These are phyloP conservation scores for Ottelia alismoides DNA, from an alignment of 106 monocot genomes.

Conservation along the genomic window DNA sequence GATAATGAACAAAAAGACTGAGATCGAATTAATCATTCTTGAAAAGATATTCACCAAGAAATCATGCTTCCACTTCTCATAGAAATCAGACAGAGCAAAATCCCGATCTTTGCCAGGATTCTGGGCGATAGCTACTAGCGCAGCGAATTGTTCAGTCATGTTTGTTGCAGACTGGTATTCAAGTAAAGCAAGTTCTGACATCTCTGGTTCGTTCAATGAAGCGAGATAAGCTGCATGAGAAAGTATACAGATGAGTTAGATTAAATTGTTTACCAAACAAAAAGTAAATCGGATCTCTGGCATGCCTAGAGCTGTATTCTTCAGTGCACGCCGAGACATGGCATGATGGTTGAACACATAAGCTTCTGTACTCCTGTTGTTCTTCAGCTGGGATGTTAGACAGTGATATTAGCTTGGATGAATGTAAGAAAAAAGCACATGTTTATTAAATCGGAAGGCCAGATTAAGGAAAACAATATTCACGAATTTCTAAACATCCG, in stretches of 20 bases:
- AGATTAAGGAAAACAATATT: no score
- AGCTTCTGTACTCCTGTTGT: slow-evolving; percentile 56
- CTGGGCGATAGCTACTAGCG: slow-evolving; percentile 67
- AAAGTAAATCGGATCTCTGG: no score
- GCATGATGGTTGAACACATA: slow-evolving; percentile 71
- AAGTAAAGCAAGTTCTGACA: slow-evolving; percentile 46
- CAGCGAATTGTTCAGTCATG: slow-evolving; percentile 98
- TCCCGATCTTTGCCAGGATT: slow-evolving; percentile 76
- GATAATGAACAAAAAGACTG: background rate
- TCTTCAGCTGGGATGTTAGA: slow-evolving; percentile 49
- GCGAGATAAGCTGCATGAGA: slow-evolving; percentile 59
- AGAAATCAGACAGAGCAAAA: slow-evolving; percentile 81
- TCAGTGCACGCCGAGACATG: slow-evolving; percentile 73
- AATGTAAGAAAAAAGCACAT: no score
- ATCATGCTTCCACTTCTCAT: slow-evolving; percentile 81
- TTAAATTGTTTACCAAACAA: background rate
- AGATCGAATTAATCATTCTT: background rate
- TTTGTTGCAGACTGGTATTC: slow-evolving; percentile 87
- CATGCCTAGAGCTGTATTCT: slow-evolving; percentile 72
- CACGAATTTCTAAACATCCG: no score
- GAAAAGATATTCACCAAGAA: slow-evolving; percentile 44
- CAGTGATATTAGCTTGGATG: no score
- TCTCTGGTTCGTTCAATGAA: slow-evolving; percentile 56
- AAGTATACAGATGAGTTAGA: slow-evolving; percentile 2
- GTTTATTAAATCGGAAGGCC: no score